Conservation (phyloP, 2,329 filamentous ascomycete species). For the Acrocalymma vagum region DNA sequence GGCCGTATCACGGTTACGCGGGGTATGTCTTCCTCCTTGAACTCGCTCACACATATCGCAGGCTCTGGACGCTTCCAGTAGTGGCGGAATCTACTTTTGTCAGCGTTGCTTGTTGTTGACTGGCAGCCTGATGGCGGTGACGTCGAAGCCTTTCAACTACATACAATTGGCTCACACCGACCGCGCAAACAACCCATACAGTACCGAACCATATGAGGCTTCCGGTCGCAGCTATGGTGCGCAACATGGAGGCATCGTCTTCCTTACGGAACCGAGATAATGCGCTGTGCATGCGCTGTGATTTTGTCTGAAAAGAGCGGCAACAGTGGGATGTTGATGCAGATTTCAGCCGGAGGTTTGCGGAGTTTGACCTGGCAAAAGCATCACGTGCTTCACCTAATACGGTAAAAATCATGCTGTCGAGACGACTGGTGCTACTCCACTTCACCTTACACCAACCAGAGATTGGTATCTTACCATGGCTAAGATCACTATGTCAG, state of each 20-base stretch:
- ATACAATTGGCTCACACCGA: constrained; percentile 68
- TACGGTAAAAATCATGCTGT: too few relatives aligned
- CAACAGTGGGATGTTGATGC: not conserved
- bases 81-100: constrained; percentile 59
- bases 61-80: constrained; percentile 57
- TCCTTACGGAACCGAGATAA: constrained; percentile 28
- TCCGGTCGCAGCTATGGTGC: constrained; percentile 51
- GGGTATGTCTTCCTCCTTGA: constrained; percentile 64
- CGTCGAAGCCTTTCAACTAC: constrained; percentile 58
- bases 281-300: constrained; percentile 45
- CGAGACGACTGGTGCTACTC: too few relatives aligned
- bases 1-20: constrained; percentile 92
- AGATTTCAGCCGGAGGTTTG: constrained; percentile 5
- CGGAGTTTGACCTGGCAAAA: too few relatives aligned
- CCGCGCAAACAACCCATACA: constrained; percentile 63
- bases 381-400: too few relatives aligned
- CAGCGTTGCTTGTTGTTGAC: constrained; percentile 16
- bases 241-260: constrained; percentile 42
- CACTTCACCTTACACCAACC: too few relatives aligned
- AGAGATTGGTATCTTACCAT: too few relatives aligned
- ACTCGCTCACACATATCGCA: constrained; percentile 50
- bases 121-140: constrained; percentile 4
- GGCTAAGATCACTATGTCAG: too few relatives aligned
- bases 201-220: constrained; percentile 65
- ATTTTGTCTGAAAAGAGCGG: constrained; percentile 2